Base-by-base conservation (phyloP, 2,329 filamentous ascomycete genomes). In the Trichoderma sp. region DNA sequence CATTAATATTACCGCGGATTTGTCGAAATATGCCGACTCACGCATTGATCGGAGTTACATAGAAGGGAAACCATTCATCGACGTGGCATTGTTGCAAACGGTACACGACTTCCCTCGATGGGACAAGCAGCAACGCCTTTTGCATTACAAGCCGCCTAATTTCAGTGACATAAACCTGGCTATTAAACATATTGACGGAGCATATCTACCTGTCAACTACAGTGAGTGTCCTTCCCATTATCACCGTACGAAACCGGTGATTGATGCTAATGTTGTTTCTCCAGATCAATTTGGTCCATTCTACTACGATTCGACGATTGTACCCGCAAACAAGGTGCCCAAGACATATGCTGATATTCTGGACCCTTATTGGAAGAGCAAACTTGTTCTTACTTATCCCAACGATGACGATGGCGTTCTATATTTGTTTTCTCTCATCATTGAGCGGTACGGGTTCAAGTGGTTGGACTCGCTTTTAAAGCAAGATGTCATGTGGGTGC, bases 401-500 rank as follows among this genome's bases (percentile, higher is more conserved):
- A 63, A 72, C 14, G 69, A 72, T 27, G 69, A 72, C 8, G 69
- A 72, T 38, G 69, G 69, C 2, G 69, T 72, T 27, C 59, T 72
- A 4, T 63, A 72, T 18, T 5, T 72, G 9, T 72, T 72, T 27
- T 33, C 69, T 24, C 69, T 72, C 18, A 72, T 72, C 24, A 72
- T 72, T 16, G 53, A 63, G 14, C 56, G 69, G 3, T 63, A 72
- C 27, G 59, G 69, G 14, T 72, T 72, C 18, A 35, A 72, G 11
- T 72, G 69, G 69, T 35, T 72, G 14, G 69, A 72, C 59, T 45
- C 24, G 9, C 56, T 72, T 4, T 9, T 72, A 1, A 31, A 72
- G 38, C 69, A 72, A 31, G 69, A 72, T 24, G 69, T 72, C 35
- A 72, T 63, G 56, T 72, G 69, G 69, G 69, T 72, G 69, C 69